Percentiles rank a stretch among this genome's conserved stretches.
phyloP scores from a whole-genome alignment of 257 asterid genomes.

The Echites panduratus region DNA sequence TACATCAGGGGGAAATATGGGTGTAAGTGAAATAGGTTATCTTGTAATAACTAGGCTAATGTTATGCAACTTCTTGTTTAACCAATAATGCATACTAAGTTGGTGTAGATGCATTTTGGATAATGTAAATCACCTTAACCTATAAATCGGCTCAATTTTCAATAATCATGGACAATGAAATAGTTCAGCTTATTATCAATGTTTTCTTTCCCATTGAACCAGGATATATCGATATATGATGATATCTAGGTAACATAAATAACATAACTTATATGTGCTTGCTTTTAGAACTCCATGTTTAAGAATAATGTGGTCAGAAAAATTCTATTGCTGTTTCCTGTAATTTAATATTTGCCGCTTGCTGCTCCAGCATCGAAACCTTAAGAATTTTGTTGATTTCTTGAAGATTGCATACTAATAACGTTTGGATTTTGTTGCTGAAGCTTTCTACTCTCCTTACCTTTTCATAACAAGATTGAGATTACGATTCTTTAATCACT shows the following conservation, averaged over 20 bases:
- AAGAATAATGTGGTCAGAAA: neutral
- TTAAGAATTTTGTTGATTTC: neutral
- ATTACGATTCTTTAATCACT: neutral
- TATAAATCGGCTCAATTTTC: neutral
- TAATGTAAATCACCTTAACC: neutral
- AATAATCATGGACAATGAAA: neutral
- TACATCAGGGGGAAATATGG: constrained; percentile 84
- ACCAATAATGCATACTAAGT: neutral
- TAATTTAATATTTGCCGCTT: neutral
- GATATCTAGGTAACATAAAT: neutral
- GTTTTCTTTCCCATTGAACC: neutral
- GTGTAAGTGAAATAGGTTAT: constrained; percentile 39
- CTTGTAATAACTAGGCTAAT: neutral
- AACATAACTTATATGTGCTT: neutral
- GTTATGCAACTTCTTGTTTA: neutral
- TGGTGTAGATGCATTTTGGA: neutral
- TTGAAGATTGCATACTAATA: neutral
- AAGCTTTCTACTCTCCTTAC: neutral
- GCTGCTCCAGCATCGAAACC: neutral
- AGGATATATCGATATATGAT: neutral
- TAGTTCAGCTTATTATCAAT: neutral
- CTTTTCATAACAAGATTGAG: neutral
- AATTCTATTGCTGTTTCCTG: neutral
- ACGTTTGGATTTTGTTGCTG: neutral
- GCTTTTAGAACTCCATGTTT: neutral